phyloP scores from a whole-genome alignment of 2,329 filamentous ascomycete genomes.

The Paramyrothecium roridum region DNA sequence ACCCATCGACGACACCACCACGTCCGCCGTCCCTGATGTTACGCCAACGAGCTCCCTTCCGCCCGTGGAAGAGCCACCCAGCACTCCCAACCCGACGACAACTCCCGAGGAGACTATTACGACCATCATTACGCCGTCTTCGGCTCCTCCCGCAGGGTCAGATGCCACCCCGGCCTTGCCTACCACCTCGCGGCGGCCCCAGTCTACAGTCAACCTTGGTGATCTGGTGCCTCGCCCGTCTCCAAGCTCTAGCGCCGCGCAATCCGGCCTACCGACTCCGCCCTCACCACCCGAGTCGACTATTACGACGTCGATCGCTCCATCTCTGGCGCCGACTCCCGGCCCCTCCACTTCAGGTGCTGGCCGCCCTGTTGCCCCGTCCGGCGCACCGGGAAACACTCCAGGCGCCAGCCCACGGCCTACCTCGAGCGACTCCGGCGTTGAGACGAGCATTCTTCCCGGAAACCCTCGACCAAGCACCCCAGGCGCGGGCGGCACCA shows the following conservation, averaged over 20 bases:
- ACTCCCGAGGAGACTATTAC: background rate
- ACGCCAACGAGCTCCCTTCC: background rate
- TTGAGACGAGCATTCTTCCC: background rate
- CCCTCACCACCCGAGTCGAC: too few species aligned
- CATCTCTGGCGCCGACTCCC: background rate
- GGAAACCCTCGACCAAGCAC: background rate
- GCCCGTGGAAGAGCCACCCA: background rate
- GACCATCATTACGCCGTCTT: background rate
- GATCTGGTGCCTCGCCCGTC: too few species aligned
- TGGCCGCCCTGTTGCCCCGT: too few species aligned
- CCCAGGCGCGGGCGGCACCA: background rate
- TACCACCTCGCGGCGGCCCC: background rate
- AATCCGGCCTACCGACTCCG: too few species aligned
- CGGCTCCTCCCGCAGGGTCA: background rate
- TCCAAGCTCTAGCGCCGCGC: too few species aligned
- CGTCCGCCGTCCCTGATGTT: background rate
- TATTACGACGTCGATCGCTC: background rate
- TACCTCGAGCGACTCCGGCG: background rate
- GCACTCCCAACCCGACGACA: background rate
- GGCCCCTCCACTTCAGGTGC: too few species aligned
- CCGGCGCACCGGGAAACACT: background rate
- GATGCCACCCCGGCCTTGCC: background rate
- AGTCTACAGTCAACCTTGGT: too few species aligned
- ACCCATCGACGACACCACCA: conserved; percentile 7
- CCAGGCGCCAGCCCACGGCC: background rate